Evolutionary conservation across 1,139 yeast genomes (phyloP).

Genomic region (Pichia sp.): DNA sequence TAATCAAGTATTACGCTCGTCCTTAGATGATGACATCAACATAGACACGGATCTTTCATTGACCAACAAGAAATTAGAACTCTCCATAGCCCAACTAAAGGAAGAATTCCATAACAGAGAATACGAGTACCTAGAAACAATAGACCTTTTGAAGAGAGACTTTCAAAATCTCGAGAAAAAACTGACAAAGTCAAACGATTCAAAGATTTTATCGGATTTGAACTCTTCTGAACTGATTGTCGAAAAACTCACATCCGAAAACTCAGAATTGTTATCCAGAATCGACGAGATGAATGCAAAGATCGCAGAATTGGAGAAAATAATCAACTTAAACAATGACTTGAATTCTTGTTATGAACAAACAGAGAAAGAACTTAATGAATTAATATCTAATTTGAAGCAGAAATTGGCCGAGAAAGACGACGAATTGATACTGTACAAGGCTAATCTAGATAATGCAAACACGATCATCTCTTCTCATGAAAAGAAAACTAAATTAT

Average conservation of each 20-base stretch:
- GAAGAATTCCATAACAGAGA: slow-evolving; percentile 4
- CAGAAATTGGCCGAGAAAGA: not conserved
- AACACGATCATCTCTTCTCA: not conserved
- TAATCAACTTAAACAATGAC: slow-evolving; percentile 5
- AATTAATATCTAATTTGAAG: not conserved
- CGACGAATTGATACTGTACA: not conserved
- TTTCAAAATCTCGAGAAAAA: slow-evolving; percentile 2
- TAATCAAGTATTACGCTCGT: not conserved
- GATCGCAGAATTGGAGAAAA: slow-evolving; percentile 32
- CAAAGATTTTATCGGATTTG: slow-evolving; percentile 1
- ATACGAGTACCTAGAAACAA: slow-evolving; percentile 4
- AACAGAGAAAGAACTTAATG: slow-evolving; percentile 8
- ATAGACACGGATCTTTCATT: slow-evolving; percentile 5
- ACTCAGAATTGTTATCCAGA: slow-evolving; percentile 39
- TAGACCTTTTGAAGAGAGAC: slow-evolving; percentile 5
- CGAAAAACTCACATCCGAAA: slow-evolving; percentile 56
- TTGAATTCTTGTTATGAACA: slow-evolving; percentile 4
- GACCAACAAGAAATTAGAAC: slow-evolving; percentile 37
- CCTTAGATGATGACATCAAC: slow-evolving; percentile 27
- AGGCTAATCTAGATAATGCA: slow-evolving; percentile 1
- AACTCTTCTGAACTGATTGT: slow-evolving; percentile 41
- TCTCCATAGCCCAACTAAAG: not conserved
- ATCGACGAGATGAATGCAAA: slow-evolving; percentile 43
- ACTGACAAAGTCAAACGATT: no score
- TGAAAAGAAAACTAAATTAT: not conserved